These are phyloP conservation scores for Coemansia sp. DNA, from an alignment of 192 early-diverging fungal genomes.

Conservation along the genomic window DNA sequence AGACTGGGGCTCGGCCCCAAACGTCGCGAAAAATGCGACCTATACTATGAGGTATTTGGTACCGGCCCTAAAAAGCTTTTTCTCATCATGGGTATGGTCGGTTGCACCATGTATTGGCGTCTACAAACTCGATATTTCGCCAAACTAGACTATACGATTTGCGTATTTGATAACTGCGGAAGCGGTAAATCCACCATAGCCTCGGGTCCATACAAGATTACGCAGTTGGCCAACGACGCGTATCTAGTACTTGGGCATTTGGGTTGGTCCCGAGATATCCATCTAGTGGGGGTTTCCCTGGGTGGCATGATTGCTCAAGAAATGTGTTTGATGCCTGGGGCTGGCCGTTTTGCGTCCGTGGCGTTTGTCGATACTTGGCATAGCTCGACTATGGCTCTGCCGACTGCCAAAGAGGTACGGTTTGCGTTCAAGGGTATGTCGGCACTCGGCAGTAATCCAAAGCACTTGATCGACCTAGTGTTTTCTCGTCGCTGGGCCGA, in stretches of 20 bases:
- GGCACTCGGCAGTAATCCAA: constrained; percentile 36
- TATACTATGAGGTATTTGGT: constrained; percentile 84
- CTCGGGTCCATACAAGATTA: constrained; percentile 56
- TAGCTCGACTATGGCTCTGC: constrained; percentile 40
- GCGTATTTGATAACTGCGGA: constrained; percentile 87
- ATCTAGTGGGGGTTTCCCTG: constrained; percentile 82
- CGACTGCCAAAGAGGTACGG: constrained; percentile 43
- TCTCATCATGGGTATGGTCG: constrained; percentile 69
- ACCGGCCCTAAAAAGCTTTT: constrained; percentile 68
- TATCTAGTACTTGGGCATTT: constrained; percentile 68
- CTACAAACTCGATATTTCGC: constrained; percentile 70
- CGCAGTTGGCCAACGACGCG: constrained; percentile 80
- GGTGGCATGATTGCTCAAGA: constrained; percentile 88
- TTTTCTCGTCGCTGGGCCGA: constrained; percentile 43
- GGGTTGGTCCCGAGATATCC: constrained; percentile 70
- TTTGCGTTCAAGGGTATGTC: constrained; percentile 52
- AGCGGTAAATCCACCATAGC: constrained; percentile 58
- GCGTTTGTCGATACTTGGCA: constrained; percentile 53
- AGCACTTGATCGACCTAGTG: constrained; percentile 42
- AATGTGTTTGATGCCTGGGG: constrained; percentile 50
- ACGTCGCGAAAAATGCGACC: constrained; percentile 19
- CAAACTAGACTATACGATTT: constrained; percentile 64
- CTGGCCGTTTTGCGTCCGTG: constrained; percentile 28
- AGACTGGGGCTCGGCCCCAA: constrained; percentile 14
- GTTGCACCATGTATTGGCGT: constrained; percentile 51